A percentile compares a stretch with the other conserved stretches of the same genome.
phyloP scores from a whole-genome alignment of 495 filamentous ascomycete genomes.

The Aspergillus carlsbadensis region DNA sequence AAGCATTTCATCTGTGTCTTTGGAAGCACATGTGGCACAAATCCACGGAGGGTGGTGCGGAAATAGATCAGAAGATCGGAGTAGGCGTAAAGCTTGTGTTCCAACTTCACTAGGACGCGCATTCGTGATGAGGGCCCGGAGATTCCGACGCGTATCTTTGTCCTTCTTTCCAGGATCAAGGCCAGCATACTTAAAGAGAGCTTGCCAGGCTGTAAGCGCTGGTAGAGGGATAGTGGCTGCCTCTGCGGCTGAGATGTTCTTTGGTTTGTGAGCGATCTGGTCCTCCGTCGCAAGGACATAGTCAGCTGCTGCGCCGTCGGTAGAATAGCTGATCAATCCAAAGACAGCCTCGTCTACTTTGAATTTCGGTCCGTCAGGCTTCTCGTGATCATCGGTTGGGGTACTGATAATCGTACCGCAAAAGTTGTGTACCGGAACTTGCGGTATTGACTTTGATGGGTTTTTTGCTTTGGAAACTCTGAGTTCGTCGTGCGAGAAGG shows the following conservation, averaged over 20 bases:
- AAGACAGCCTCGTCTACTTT: conserved; percentile 54
- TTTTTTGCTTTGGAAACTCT: conserved; percentile 43
- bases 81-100: conserved; percentile 35
- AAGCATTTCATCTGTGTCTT: conserved; percentile 27
- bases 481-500: conserved; percentile 56
- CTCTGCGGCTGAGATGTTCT: conserved; percentile 45
- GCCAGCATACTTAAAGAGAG: conserved; percentile 53
- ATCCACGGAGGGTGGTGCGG: conserved; percentile 38
- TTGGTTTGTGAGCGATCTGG: conserved; percentile 52
- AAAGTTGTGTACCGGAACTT: conserved; percentile 58
- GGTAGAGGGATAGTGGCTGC: conserved; percentile 54
- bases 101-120: conserved; percentile 38
- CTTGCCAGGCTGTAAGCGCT: conserved; percentile 57
- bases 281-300: conserved; percentile 49
- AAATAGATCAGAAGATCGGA: conserved; percentile 35
- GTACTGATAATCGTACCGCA: conserved; percentile 53
- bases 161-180: conserved; percentile 25
- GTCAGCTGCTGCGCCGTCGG: conserved; percentile 52
- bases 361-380: conserved; percentile 37
- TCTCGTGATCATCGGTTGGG: conserved; percentile 40
- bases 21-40: conserved; percentile 35
- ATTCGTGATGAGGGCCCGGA: conserved; percentile 40
- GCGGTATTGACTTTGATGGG: conserved; percentile 41
- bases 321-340: conserved; percentile 43
- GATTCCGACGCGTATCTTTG: neutral